Percentiles rank a stretch among this genome's conserved stretches.
phyloP scores from a whole-genome alignment of 148 eudicot species.

The Arbutus unedo region DNA sequence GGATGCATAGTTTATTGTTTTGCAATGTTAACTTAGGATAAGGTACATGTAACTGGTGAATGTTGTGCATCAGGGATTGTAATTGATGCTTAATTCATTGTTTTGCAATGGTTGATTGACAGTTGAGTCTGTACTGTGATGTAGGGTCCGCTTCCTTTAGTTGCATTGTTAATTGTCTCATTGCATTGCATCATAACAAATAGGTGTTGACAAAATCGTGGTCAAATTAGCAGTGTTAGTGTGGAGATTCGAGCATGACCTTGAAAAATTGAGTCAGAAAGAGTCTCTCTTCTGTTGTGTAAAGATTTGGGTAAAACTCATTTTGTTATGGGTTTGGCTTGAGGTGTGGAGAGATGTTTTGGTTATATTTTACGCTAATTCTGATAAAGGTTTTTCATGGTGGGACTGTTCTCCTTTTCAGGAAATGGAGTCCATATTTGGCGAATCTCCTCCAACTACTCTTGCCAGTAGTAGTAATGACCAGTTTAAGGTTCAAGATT shows the following conservation, averaged over 20 bases:
- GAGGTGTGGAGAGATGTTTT: too few relatives aligned
- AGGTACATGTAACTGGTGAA: neutral
- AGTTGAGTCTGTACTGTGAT: too few relatives aligned
- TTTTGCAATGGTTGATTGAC: neutral
- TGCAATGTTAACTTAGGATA: too few relatives aligned
- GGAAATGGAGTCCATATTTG: slow-evolving; percentile 88
- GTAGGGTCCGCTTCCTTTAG: neutral
- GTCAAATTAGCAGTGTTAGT: neutral
- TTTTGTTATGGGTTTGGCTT: too few relatives aligned
- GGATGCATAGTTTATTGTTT: too few relatives aligned
- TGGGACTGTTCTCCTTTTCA: slow-evolving; percentile 14
- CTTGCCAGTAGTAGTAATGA: slow-evolving; percentile 40
- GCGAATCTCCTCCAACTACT: slow-evolving; percentile 55
- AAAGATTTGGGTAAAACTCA: too few relatives aligned
- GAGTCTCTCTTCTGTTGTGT: too few relatives aligned
- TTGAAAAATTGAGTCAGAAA: too few relatives aligned
- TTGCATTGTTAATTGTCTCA: neutral
- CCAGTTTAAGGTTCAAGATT: slow-evolving; percentile 31
- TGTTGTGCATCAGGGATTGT: neutral
- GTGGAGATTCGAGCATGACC: too few relatives aligned
- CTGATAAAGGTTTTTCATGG: too few relatives aligned
- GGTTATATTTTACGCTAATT: too few relatives aligned
- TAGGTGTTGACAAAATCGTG: neutral
- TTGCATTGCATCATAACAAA: neutral
- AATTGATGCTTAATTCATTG: neutral